These are phyloP conservation scores for Gloeopeniophorella convolvens DNA, from an alignment of 768 basidiomycete species.

Conservation along the genomic window DNA sequence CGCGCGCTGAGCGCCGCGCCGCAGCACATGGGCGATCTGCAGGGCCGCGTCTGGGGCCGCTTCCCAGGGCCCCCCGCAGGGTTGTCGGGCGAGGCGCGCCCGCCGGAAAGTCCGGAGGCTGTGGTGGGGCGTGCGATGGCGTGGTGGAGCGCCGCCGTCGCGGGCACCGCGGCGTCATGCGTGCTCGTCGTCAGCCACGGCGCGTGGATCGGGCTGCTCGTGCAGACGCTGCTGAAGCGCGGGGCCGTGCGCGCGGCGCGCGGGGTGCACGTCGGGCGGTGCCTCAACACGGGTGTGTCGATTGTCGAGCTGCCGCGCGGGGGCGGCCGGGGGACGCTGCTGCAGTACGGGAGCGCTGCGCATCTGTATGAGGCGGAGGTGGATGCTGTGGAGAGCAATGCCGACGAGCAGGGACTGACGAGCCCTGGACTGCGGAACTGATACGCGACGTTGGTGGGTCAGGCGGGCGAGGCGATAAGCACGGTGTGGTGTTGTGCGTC, in stretches of 20 bases:
- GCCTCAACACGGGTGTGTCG: constrained; percentile 52
- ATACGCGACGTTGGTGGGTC: background rate
- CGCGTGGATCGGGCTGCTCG: constrained; percentile 50
- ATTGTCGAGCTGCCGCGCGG: constrained; percentile 45
- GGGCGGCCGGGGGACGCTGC: constrained; percentile 34
- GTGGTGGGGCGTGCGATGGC: constrained; percentile 36
- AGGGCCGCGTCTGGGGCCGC: constrained; percentile 41
- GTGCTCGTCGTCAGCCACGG: constrained; percentile 64
- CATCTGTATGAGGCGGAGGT: constrained; percentile 39
- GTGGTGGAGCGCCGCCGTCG: constrained; percentile 57
- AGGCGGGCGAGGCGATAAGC: no score
- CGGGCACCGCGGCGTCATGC: constrained; percentile 13
- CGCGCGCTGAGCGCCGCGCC: background rate
- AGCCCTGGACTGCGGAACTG: no score
- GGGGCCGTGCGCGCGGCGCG: constrained; percentile 33
- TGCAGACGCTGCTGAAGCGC: constrained; percentile 40
- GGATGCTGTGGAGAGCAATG: constrained; percentile 41
- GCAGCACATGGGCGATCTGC: constrained; percentile 56
- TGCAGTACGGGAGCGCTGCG: constrained; percentile 47
- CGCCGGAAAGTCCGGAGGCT: constrained; percentile 9
- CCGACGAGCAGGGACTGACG: constrained; percentile 40
- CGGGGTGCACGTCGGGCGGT: constrained; percentile 29
- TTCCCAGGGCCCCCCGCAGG: no score
- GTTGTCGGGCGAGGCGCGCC: constrained; percentile 19
- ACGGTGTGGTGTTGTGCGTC: no score